Conservation (phyloP, 2,329 filamentous ascomycete species). For the Ophiosphaerella herpotricha region DNA sequence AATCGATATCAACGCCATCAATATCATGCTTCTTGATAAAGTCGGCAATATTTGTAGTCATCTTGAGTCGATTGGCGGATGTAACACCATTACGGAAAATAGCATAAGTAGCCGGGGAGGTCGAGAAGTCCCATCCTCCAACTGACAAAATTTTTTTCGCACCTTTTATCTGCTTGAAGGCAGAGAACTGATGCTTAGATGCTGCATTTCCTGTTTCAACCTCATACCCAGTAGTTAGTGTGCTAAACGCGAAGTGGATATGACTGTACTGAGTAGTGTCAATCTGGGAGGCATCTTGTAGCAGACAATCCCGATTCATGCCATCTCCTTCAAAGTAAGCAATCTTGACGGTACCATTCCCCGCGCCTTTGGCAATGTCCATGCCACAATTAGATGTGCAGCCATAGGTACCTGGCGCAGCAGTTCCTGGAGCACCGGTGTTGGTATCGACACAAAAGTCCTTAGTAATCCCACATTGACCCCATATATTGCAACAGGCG, state of each 20-base stretch:
- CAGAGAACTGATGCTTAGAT: slow-evolving; percentile 7
- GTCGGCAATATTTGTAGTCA: slow-evolving; percentile 23
- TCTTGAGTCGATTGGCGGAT: slow-evolving; percentile 45
- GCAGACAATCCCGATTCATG: slow-evolving; percentile 11
- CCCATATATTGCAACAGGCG: slow-evolving; percentile 25
- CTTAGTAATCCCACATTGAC: slow-evolving; percentile 16
- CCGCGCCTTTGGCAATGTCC: slow-evolving; percentile 15
- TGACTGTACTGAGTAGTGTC: slow-evolving; percentile 11
- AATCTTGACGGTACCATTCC: slow-evolving; percentile 5
- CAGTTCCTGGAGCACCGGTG: slow-evolving; percentile 11
- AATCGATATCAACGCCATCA: slow-evolving; percentile 52
- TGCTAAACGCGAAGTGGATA: slow-evolving; percentile 19
- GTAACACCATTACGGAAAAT: slow-evolving; percentile 47
- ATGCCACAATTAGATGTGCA: slow-evolving; percentile 22
- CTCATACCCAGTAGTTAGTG: slow-evolving; percentile 4
- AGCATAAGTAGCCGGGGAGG: slow-evolving; percentile 41
- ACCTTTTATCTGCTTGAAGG: slow-evolving; percentile 8
- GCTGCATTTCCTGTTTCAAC: not conserved
- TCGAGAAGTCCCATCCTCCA: slow-evolving; percentile 54
- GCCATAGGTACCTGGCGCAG: slow-evolving; percentile 9
- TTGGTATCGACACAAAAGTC: slow-evolving; percentile 18
- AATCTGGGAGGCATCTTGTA: slow-evolving; percentile 4
- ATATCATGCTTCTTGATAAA: slow-evolving; percentile 29
- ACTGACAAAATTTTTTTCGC: slow-evolving; percentile 52
- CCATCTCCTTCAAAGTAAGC: slow-evolving; percentile 19